Evolutionary conservation across 768 basidiomycete species (phyloP).

Genomic region (Leccinellum luteum): DNA sequence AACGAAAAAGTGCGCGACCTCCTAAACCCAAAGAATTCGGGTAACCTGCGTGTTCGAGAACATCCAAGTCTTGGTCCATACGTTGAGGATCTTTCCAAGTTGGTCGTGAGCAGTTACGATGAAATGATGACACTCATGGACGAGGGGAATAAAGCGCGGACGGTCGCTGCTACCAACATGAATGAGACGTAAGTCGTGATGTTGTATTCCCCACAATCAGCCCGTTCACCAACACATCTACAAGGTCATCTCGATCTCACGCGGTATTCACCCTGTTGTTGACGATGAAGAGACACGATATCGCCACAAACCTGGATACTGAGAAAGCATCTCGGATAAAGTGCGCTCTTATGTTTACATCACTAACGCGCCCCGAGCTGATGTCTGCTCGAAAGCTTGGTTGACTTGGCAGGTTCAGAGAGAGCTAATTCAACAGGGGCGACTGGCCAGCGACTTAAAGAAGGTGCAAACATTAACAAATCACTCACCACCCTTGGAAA

Average conservation of each 20-base stretch:
- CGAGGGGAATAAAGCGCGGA: slow-evolving; percentile 98
- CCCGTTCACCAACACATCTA: slow-evolving; percentile 5
- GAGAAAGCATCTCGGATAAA: slow-evolving; percentile 99
- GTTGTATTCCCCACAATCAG: neutral
- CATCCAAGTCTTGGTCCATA: slow-evolving; percentile 97
- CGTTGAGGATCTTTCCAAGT: slow-evolving; percentile 94
- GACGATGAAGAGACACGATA: slow-evolving; percentile 88
- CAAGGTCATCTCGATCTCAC: slow-evolving; percentile 94
- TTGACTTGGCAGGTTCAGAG: slow-evolving; percentile 96
- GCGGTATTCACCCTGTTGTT: slow-evolving; percentile 96
- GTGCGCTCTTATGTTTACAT: slow-evolving; percentile 35
- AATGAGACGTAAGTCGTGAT: slow-evolving; percentile 84
- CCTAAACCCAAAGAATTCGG: slow-evolving; percentile 94
- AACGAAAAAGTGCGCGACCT: slow-evolving; percentile 98
- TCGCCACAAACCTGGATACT: slow-evolving; percentile 81
- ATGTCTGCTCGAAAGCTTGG: slow-evolving; percentile 52
- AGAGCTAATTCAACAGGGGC: slow-evolving; percentile 97
- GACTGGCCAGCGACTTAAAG: slow-evolving; percentile 92
- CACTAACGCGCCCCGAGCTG: slow-evolving; percentile 6
- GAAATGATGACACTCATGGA: slow-evolving; percentile 99
- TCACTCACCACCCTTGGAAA: slow-evolving; percentile 97
- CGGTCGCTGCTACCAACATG: slow-evolving; percentile 99
- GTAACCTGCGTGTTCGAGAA: slow-evolving; percentile 94
- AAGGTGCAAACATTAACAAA: slow-evolving; percentile 99
- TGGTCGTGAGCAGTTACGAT: slow-evolving; percentile 85